Conservation (phyloP, 2,329 filamentous ascomycete species). For the Helotiales sp. region DNA sequence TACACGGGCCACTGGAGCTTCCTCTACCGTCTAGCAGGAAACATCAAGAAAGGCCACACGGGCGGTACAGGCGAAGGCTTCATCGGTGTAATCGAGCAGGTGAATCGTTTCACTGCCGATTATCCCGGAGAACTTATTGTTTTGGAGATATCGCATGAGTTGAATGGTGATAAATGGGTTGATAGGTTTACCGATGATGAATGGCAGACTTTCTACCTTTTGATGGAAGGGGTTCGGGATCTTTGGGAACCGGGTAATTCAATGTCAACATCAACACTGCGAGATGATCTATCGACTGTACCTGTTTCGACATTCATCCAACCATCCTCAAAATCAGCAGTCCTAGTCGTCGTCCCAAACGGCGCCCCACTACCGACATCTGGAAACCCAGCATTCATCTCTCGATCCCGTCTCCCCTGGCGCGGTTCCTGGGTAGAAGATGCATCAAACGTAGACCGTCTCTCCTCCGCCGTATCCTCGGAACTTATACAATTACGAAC, state of each 20-base stretch:
- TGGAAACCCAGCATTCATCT: constrained; percentile 15
- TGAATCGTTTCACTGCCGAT: constrained; percentile 25
- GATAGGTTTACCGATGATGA: background rate
- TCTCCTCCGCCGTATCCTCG: constrained; percentile 14
- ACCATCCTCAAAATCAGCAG: constrained; percentile 22
- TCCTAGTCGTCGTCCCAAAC: constrained; percentile 21
- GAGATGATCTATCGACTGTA: constrained; percentile 19
- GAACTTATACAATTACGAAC: constrained; percentile 5
- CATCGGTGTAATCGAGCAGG: constrained; percentile 19
- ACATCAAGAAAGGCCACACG: background rate
- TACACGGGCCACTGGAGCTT: constrained; percentile 20
- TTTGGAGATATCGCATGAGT: constrained; percentile 27
- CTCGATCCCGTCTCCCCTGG: constrained; percentile 4
- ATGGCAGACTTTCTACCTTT: constrained; percentile 20
- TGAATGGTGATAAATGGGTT: constrained; percentile 8
- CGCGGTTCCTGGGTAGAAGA: constrained; percentile 21
- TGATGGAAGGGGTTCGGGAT: constrained; percentile 18
- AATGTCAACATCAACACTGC: background rate
- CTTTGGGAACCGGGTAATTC: constrained; percentile 14
- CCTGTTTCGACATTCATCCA: constrained; percentile 23
- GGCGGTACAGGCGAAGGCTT: constrained; percentile 22
- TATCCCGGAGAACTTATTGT: constrained; percentile 28
- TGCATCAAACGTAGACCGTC: background rate
- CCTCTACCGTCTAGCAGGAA: no score
- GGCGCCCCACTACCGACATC: constrained; percentile 9